phyloP scores from a whole-genome alignment of 2,329 filamentous ascomycete species.

The Fusarium sp. region DNA sequence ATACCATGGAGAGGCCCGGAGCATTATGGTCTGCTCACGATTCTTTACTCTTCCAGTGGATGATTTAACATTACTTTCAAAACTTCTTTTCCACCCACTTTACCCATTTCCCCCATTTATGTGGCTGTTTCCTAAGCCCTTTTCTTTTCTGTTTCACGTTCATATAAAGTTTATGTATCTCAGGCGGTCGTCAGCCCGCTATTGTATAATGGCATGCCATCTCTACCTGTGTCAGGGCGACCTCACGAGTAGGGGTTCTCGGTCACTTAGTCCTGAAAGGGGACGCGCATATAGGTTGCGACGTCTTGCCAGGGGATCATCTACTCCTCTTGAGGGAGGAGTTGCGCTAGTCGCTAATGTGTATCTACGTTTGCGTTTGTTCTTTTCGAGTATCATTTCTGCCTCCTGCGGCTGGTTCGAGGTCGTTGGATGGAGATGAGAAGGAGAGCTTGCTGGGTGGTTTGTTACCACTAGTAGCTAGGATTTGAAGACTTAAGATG shows the following conservation, averaged over 20 bases:
- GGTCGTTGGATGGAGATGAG: slow-evolving; percentile 43
- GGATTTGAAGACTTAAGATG: slow-evolving; percentile 42
- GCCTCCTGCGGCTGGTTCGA: slow-evolving; percentile 39
- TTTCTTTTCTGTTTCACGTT: slow-evolving; percentile 41
- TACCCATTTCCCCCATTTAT: slow-evolving; percentile 24
- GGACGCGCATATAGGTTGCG: slow-evolving; percentile 32
- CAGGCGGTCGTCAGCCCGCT: slow-evolving; percentile 33
- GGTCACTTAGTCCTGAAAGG: slow-evolving; percentile 16
- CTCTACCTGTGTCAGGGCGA: slow-evolving; percentile 28
- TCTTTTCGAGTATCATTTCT: slow-evolving; percentile 43
- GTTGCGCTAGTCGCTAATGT: slow-evolving; percentile 49
- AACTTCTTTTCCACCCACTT: slow-evolving; percentile 46
- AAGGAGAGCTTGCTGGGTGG: slow-evolving; percentile 26
- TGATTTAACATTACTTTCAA: slow-evolving; percentile 40
- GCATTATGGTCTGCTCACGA: slow-evolving; percentile 44
- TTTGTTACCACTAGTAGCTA: slow-evolving; percentile 27
- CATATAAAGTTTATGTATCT: slow-evolving; percentile 45
- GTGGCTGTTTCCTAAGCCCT: slow-evolving; percentile 31
- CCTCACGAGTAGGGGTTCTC: slow-evolving; percentile 19
- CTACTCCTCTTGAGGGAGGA: slow-evolving; percentile 14
- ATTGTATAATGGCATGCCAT: slow-evolving; percentile 34
- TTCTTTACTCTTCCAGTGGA: slow-evolving; percentile 43
- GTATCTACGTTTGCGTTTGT: slow-evolving; percentile 45
- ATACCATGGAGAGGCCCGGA: slow-evolving; percentile 42
- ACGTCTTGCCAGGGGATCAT: slow-evolving; percentile 27